These are phyloP conservation scores for Phytophthora foliorum DNA, from an alignment of 352 stramenopile species.

Conservation along the genomic window DNA sequence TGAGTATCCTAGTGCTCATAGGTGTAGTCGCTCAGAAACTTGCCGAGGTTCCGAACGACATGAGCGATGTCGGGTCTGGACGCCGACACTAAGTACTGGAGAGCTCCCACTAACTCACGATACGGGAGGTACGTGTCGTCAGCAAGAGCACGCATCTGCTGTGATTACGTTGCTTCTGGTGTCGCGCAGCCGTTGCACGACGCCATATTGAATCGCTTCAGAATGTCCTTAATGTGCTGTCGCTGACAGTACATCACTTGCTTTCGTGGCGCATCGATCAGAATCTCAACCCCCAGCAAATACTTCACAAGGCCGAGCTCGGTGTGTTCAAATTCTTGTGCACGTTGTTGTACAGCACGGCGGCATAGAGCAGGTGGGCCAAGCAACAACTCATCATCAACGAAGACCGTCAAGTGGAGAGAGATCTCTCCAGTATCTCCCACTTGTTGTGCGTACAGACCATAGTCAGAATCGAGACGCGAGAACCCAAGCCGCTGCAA, in stretches of 20 bases:
- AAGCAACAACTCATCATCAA: slow-evolving; percentile 20
- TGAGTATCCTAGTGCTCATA: slow-evolving; percentile 11
- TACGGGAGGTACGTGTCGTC: slow-evolving; percentile 7
- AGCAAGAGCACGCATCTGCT: not conserved
- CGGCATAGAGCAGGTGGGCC: too few relatives aligned
- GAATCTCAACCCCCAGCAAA: slow-evolving; percentile 14
- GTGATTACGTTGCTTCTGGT: not conserved
- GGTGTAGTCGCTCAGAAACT: slow-evolving; percentile 8
- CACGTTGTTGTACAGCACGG: too few relatives aligned
- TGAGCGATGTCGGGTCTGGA: slow-evolving; percentile 22
- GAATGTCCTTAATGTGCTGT: slow-evolving; percentile 3
- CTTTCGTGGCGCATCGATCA: slow-evolving; percentile 17
- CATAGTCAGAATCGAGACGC: slow-evolving; percentile 17
- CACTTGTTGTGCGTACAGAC: slow-evolving; percentile 14
- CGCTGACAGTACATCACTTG: slow-evolving; percentile 9
- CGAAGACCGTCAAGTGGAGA: slow-evolving; percentile 9
- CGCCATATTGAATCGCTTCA: slow-evolving; percentile 20
- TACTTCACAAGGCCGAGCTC: too few relatives aligned
- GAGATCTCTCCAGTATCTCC: not conserved
- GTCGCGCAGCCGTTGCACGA: slow-evolving; percentile 1
- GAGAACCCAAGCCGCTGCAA: slow-evolving; percentile 8
- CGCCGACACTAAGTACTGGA: slow-evolving; percentile 17
- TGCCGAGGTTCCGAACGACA: slow-evolving; percentile 8
- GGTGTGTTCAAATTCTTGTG: too few relatives aligned
- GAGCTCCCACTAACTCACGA: slow-evolving; percentile 17